Conservation (phyloP, 225 moss, liverwort and hornwort genomes). For the Sphagnum tenellum region DNA sequence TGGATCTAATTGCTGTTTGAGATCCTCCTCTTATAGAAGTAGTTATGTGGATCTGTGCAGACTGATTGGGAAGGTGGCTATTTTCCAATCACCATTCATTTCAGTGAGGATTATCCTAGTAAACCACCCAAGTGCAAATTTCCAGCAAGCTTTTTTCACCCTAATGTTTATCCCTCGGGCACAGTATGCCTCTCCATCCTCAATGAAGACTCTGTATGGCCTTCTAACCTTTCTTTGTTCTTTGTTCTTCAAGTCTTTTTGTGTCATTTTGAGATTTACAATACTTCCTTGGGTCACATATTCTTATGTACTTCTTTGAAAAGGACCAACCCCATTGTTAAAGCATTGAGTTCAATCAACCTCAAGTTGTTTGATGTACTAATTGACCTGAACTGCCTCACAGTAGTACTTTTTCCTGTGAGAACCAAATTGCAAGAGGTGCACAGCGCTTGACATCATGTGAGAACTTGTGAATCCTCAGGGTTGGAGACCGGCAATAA, state of each 20-base stretch:
- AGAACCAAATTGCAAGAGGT: too few species aligned
- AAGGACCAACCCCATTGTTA: too few species aligned
- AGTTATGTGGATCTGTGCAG: conserved; percentile 32
- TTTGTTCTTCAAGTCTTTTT: background rate
- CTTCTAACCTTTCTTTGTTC: background rate
- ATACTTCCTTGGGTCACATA: too few species aligned
- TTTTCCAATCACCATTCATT: conserved; percentile 86
- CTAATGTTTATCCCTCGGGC: conserved; percentile 96
- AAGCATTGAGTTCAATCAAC: too few species aligned
- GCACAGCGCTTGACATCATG: too few species aligned
- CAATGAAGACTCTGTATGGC: conserved; percentile 94
- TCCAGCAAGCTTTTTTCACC: conserved; percentile 85
- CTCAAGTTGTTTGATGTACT: too few species aligned
- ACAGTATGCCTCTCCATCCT: conserved; percentile 96
- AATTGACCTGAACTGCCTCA: too few species aligned
- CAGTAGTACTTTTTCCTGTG: too few species aligned
- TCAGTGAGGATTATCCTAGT: conserved; percentile 98
- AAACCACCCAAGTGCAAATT: conserved; percentile 99
- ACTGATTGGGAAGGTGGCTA: conserved; percentile 99
- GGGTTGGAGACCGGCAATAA: conserved; percentile 99
- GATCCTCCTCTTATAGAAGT: too few species aligned
- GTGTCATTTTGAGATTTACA: too few species aligned
- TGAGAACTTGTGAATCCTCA: conserved; percentile 4
- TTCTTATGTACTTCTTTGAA: too few species aligned
- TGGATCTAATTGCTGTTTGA: too few species aligned